Evolutionary conservation across 164 flowering plant species (phyloP), one percentile per base, ranked within the genome.

Genomic region (Liriodendron chinense): DNA sequence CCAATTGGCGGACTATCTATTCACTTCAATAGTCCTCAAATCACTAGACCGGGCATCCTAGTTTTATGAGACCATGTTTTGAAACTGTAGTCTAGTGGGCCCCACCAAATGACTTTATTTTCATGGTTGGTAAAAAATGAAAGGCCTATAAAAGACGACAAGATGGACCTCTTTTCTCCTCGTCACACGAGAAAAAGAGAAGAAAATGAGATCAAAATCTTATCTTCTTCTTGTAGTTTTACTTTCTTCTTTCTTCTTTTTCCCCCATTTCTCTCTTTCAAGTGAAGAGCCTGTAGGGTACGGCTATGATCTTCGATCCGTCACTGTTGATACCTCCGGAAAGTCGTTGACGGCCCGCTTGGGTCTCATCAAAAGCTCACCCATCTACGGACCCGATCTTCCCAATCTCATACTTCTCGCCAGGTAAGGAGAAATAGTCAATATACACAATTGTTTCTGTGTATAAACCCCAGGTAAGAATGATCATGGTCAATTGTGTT

Each of bases 311-410:
- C 68, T 87, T 28, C 59, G 23, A 21, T 77, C 83, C 1, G 75
- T 78, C 24, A 34, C 48, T 12, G 68, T 72, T 5, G 81, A 83
- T 48, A 47, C 77, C 14, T 74, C 84, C 23, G 80, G 80, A 2
- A 80, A 73, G 23, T 72, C 85, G 9, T 72, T 89, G 76, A 64
- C 61, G 4, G 89, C 89, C 57, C 9, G 69, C 53, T 88, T 87
- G 23, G 72, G 57, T 20, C 75, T 86, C 50, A 66, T 81, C 70
- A 66, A 75, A 5, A 43, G 16, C 3, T 82, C 92, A 26, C 74
- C 85, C 8, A 72, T 83, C 72, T 87, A 34, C 26, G 90, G 89
- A 9, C 83, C 87, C 10, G 90, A 86, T 53, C 71, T 89, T 77
- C 86, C 59, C 26, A 75, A 57, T 57, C 89, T 87, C 75, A 24